Evolutionary conservation across 257 asterid genomes (phyloP), one percentile per base, ranked within the genome.

Genomic region (Misopates orontium): DNA sequence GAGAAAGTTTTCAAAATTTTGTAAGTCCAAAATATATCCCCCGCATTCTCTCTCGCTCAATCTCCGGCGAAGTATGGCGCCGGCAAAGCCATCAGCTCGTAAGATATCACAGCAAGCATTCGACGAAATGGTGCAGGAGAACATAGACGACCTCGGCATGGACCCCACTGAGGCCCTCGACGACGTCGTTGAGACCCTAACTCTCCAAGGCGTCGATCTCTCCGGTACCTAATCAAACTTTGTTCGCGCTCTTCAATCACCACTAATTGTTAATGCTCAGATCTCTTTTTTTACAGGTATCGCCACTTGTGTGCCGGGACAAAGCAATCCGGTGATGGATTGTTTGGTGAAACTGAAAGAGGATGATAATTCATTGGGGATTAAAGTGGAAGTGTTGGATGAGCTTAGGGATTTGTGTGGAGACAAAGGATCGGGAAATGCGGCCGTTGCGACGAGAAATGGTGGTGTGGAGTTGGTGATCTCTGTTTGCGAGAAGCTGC

Each of bases 171-270:
- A 94, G 80, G 96, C 99, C 31, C 90, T 94, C 45, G 81, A 85
- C 56, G 99, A 94, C 78, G 97, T 88, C 67, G 68, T 94, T 73
- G 77, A 94, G 65, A 90, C 99, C 31, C 95, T 94, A 47, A 79
- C 95, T 10, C 91, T 90, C 61, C 99, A 86, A 81, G 92, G 92
- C 79, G 96, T 90, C 68, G 90, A 90, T 87, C 99, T 90, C 67
- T 82, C 95, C 55, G 96, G 97, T 78, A 45, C 40, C 75, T 69
- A 49, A 50, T 59, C 25, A 17, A 56, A 8, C 23, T 47, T 4
- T 48, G 0, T 9, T 9, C 8, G 7, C 25, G 1, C 63, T 32
- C 39, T 5, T 10, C 5, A 45, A 39, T 25, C 22, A 11, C 36
- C 54, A 44, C 62, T 42, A 48, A 64, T 54, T 75, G 11, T 28